Conservation (phyloP, 352 stramenopile genomes). For the Phytopythium chamaehyphon region DNA sequence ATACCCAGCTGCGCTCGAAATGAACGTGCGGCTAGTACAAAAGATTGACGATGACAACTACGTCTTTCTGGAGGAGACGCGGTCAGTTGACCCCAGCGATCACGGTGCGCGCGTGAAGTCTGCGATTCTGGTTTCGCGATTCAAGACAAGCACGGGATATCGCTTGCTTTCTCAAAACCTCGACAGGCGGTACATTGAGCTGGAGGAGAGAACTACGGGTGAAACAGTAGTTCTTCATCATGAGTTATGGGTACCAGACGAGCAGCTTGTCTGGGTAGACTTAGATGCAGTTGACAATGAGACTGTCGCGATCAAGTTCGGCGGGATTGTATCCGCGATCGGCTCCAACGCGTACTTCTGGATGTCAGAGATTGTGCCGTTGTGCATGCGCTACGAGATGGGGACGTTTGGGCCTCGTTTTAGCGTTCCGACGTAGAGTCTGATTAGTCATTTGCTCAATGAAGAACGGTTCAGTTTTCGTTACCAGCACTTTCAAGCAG, state of each 20-base stretch:
- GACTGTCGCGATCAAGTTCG: background rate
- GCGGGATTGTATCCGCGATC: background rate
- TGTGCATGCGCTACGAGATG: background rate
- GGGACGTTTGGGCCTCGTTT: background rate
- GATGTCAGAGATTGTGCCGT: constrained; percentile 1
- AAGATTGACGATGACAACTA: constrained; percentile 6
- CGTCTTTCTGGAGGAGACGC: constrained; percentile 6
- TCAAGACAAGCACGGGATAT: background rate
- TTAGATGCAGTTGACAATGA: background rate
- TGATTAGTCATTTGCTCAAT: too few relatives aligned
- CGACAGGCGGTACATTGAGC: background rate
- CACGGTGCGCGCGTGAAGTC: background rate
- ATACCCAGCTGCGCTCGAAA: background rate
- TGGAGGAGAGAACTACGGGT: background rate
- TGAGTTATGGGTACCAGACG: constrained; percentile 3
- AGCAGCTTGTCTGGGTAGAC: constrained; percentile 2
- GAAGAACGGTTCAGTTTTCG: too few relatives aligned
- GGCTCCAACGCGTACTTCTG: constrained; percentile 5
- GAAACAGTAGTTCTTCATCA: background rate
- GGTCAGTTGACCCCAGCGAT: background rate
- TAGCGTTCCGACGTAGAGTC: background rate
- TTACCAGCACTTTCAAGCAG: too few relatives aligned
- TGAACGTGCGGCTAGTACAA: constrained; percentile 1
- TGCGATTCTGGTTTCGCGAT: constrained; percentile 1
- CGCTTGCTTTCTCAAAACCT: background rate